phyloP scores from a whole-genome alignment of 192 early-diverging fungal species.

The Coemansia sp. region DNA sequence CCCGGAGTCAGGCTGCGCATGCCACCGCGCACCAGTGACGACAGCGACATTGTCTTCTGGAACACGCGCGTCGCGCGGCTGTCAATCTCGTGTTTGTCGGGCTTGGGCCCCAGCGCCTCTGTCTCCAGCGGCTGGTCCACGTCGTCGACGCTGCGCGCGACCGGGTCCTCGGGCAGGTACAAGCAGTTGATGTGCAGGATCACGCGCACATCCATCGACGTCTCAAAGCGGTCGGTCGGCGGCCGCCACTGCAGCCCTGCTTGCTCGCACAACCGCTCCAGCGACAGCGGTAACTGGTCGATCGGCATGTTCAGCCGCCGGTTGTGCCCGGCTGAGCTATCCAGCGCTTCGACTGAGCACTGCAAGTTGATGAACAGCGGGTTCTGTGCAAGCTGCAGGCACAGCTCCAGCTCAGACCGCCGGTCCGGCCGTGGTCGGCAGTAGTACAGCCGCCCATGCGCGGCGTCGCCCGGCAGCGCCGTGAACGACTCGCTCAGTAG shows the following conservation, averaged over 20 bases:
- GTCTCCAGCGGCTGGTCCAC: not conserved
- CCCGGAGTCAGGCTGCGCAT: not conserved
- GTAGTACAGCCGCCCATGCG: slow-evolving; percentile 47
- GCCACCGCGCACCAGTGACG: slow-evolving; percentile 37
- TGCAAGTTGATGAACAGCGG: slow-evolving; percentile 51
- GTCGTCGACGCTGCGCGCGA: not conserved
- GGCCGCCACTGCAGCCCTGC: slow-evolving; percentile 44
- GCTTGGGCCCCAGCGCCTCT: slow-evolving; percentile 23
- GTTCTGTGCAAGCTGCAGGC: slow-evolving; percentile 47
- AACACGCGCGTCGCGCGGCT: slow-evolving; percentile 37
- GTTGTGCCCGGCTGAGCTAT: slow-evolving; percentile 24
- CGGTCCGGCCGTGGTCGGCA: slow-evolving; percentile 30
- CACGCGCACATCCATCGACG: slow-evolving; percentile 41
- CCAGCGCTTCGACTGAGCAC: slow-evolving; percentile 47
- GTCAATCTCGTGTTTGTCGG: slow-evolving; percentile 33
- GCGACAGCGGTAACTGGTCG: slow-evolving; percentile 41
- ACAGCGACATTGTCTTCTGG: slow-evolving; percentile 51
- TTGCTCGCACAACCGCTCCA: slow-evolving; percentile 48
- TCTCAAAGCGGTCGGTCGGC: slow-evolving; percentile 52
- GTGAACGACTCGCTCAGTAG: slow-evolving; percentile 47
- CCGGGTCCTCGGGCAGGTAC: slow-evolving; percentile 31
- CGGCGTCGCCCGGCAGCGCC: slow-evolving; percentile 34
- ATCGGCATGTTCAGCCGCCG: slow-evolving; percentile 48
- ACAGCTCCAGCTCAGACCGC: slow-evolving; percentile 41
- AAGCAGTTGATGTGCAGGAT: slow-evolving; percentile 52